Conservation (phyloP, 176 grass and related monocot species). For the Raddia distichophylla region DNA sequence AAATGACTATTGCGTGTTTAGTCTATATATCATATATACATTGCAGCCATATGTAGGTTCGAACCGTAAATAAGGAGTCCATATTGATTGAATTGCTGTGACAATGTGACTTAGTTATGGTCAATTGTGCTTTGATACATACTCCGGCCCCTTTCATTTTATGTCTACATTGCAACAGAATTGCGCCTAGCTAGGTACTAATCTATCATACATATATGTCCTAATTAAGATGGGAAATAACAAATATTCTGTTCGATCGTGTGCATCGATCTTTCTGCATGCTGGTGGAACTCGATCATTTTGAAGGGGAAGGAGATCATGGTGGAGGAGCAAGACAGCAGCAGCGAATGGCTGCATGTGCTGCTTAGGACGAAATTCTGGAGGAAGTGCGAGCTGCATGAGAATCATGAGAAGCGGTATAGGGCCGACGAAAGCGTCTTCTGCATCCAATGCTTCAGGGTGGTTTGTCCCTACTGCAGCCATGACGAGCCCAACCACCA, state of each 20-base stretch:
- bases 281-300: not conserved
- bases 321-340: not conserved
- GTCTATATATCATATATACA: not conserved
- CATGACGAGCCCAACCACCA: not conserved
- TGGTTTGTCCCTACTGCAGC: constrained; percentile 27
- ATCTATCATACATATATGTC: too few relatives aligned
- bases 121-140: not conserved
- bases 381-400: constrained; percentile 25
- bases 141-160: too few relatives aligned
- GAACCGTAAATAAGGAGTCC: not conserved
- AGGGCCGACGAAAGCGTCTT: constrained; percentile 40
- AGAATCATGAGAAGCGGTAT: not conserved
- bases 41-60: too few relatives aligned
- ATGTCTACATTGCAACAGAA: too few relatives aligned
- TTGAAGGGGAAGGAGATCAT: not conserved
- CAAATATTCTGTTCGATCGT: too few relatives aligned
- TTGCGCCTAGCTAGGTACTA: too few relatives aligned
- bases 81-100: not conserved
- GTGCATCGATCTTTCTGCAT: too few relatives aligned
- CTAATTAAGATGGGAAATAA: too few relatives aligned
- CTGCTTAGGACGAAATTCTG: constrained; percentile 29
- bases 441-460: constrained; percentile 37
- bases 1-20: too few relatives aligned
- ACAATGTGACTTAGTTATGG: not conserved
- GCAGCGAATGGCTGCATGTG: not conserved